These are phyloP conservation scores for Schoenoplectus tabernaemontani DNA, from an alignment of 202 grass and related monocot genomes.

Conservation along the genomic window DNA sequence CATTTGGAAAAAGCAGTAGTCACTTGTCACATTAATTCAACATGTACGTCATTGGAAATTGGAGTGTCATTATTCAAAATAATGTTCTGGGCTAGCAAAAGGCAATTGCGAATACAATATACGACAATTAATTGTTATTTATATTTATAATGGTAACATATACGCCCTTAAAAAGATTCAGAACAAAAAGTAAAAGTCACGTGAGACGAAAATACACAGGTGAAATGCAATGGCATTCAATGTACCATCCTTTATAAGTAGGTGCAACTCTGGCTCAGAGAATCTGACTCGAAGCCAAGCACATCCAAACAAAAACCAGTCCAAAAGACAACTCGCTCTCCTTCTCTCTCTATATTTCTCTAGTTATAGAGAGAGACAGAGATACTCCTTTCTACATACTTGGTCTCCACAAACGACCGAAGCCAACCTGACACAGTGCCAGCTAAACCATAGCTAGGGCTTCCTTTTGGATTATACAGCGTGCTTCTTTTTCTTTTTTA, in stretches of 20 bases:
- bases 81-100: background rate
- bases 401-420: conserved; percentile 20
- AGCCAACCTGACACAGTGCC: conserved; percentile 49
- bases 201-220: conserved; percentile 14
- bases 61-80: background rate
- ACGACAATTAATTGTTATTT: background rate
- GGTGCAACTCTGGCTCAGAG: conserved; percentile 21
- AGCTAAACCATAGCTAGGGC: conserved; percentile 36
- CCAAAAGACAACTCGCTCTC: conserved; percentile 31
- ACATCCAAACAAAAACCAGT: conserved; percentile 45
- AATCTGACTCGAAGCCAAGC: conserved; percentile 56
- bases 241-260: conserved; percentile 3
- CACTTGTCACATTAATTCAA: background rate
- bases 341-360: conserved; percentile 3
- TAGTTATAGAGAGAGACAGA: conserved; percentile 1
- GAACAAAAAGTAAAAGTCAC: background rate
- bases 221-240: conserved; percentile 25
- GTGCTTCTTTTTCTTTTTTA: conserved; percentile 2
- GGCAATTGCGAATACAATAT: background rate
- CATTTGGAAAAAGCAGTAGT: background rate
- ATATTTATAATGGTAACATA: background rate
- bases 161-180: background rate
- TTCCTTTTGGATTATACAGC: conserved; percentile 43
- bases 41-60: background rate
- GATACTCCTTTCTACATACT: conserved; percentile 17